Base-by-base conservation (phyloP, 2,329 filamentous ascomycete species). In the Ceratocystiopsis minuta region DNA sequence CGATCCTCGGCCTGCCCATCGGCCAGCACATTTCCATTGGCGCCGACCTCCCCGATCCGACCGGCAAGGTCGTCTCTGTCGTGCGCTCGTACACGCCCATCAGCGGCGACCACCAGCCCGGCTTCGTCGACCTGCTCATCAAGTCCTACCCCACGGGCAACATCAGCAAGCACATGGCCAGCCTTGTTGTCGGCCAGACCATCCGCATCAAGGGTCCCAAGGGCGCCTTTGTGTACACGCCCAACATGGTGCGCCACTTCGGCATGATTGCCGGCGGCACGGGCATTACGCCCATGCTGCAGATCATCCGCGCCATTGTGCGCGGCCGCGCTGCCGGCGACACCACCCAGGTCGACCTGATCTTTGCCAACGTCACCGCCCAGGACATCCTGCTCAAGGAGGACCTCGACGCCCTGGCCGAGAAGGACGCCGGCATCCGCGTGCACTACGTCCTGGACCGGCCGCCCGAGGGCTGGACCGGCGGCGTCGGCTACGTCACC, bases 241-340 rank as follows among this genome's bases (percentile, higher is more conserved):
- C 88, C 53, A 95, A 95, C 70, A 88, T 98, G 82, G 84, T 88
- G 53, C 79, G 83, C 50, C 83, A 83, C 63, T 93, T 98, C 52
- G 90, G 87, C 57, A 98, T 98, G 90, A 84, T 98, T 57, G 86
- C 90, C 49, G 90, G 90, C 51, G 90, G 90, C 50, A 96, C 90
- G 32, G 90, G 90, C 52, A 96, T 98, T 60, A 96, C 90, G 11
- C 90, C 90, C 46, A 98, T 98, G 90, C 73, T 96, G 49, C 90
- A 98, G 67, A 77, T 98, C 53, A 78, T 94, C 58, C 81, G 86
- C 54, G 90, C 88, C 45, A 86, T 96, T 52, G 74, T 87, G 54
- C 76, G 84, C 52, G 84, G 84, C 54, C 76, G 85, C 52, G 69
- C 76, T 42, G 67, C 76, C 40, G 87, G 80, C 47, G 86, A 94